Base-by-base conservation (phyloP, 192 early-diverging fungal species). In the Entrophospora sp. region DNA sequence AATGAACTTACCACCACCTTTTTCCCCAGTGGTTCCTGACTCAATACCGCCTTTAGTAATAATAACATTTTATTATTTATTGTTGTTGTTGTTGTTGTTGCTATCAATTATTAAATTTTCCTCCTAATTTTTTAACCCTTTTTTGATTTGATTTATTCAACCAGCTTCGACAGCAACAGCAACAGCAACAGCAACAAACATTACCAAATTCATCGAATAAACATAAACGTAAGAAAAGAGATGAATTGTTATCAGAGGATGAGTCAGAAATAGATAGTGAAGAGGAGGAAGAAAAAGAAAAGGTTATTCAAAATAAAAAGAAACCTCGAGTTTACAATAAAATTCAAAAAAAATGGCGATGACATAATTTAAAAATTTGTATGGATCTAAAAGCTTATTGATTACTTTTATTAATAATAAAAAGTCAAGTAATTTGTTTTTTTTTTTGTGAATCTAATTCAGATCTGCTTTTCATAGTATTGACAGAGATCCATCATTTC, bases 1-100 rank as follows among this genome's bases (percentile, higher is more conserved):
- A 63, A 76, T 85, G 76, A 83, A 85, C 48, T 53, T 85, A 16
- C 73, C 81, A 2, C 83, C 83, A 10, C 81, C 81, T 9, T 83
- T 83, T 48, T n/a, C n/a, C 1, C 44, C 61, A 4, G 28, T 64
- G 18, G n/a, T 49, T 32, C 44, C 42, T 0, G 46, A 64, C 30
- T 49, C 44, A 16, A 25, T 64, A 32, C 61, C 61, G n/a, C 8
- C 42, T 5, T 35, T 64, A 14, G 59, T 61, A 61, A 61, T 18
- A 12, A 27, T 35, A 22, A 30, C 10, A 16, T 14, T 57, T 10
- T 2, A 13, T 3, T 36, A 22, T 57, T 10, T 10, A 6, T 22
- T 22, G 0, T 35, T 7, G 22, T 36, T 57, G 36, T 36, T 12
- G 5, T 35, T 35, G 9, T 56, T n/a, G n/a, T n/a, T n/a, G n/a